Conservation (phyloP, 768 basidiomycete species). For the Russula sp. region DNA sequence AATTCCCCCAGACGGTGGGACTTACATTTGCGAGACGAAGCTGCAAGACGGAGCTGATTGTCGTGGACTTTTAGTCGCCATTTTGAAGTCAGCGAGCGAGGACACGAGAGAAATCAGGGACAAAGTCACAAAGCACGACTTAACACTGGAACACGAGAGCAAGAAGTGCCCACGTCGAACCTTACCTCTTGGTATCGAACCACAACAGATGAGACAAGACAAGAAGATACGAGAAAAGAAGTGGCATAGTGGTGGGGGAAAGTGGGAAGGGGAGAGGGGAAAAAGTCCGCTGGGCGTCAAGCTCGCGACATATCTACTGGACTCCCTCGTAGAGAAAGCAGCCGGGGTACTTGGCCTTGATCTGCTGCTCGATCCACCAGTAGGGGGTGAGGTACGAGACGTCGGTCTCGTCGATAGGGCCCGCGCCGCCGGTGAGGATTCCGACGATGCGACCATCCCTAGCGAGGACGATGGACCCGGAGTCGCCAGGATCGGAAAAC, state of each 20-base stretch:
- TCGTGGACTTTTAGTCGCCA: no score
- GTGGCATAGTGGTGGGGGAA: not conserved
- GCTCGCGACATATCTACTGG: not conserved
- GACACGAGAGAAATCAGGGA: no score
- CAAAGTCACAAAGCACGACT: no score
- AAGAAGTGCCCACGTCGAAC: no score
- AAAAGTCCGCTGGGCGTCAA: not conserved
- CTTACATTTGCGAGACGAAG: no score
- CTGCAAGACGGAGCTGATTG: no score
- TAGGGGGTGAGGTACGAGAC: constrained; percentile 26
- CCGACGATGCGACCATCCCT: constrained; percentile 24
- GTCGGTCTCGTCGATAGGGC: constrained; percentile 21
- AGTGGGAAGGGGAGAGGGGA: not conserved
- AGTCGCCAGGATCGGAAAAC: constrained; percentile 26
- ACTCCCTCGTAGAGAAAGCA: constrained; percentile 18
- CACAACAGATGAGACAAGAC: no score
- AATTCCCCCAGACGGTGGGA: no score
- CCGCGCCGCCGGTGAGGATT: constrained; percentile 24
- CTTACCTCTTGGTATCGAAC: no score
- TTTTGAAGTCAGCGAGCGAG: no score
- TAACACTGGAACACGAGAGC: no score
- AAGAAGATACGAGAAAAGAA: no score
- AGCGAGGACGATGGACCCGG: constrained; percentile 25
- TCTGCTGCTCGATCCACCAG: constrained; percentile 23
- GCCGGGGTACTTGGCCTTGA: constrained; percentile 25